Percentiles rank a stretch among this genome's conserved stretches.
Evolutionary conservation across 1,139 yeast species (phyloP).

Genomic region (Ogataea hybrid): DNA sequence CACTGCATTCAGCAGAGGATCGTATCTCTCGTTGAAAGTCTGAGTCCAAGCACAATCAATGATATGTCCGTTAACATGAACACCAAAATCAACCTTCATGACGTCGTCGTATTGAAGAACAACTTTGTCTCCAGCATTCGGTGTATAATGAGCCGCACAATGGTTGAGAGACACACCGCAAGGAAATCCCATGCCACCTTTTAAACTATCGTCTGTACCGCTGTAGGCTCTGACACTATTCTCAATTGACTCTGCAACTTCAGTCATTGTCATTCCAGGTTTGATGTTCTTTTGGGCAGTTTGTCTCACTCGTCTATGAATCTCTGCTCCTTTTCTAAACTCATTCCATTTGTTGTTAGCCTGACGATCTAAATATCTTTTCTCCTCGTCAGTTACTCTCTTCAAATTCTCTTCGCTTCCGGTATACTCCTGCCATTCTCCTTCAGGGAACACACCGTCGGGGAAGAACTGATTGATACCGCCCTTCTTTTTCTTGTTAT

Average conservation of each 20-base stretch:
- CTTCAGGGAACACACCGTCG: slow-evolving; percentile 78
- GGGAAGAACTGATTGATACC: slow-evolving; percentile 66
- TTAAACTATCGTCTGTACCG: slow-evolving; percentile 52
- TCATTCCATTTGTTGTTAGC: slow-evolving; percentile 72
- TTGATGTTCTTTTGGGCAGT: slow-evolving; percentile 71
- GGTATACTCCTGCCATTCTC: slow-evolving; percentile 77
- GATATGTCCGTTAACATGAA: slow-evolving; percentile 93
- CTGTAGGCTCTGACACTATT: slow-evolving; percentile 76
- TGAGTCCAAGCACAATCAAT: slow-evolving; percentile 95
- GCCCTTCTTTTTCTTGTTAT: slow-evolving; percentile 44
- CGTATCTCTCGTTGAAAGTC: slow-evolving; percentile 83
- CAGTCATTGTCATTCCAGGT: slow-evolving; percentile 93
- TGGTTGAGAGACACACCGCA: slow-evolving; percentile 92
- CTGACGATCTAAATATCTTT: slow-evolving; percentile 73
- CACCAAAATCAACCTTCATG: slow-evolving; percentile 96
- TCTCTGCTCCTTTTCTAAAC: slow-evolving; percentile 93
- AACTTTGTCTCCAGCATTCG: slow-evolving; percentile 89
- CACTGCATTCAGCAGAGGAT: slow-evolving; percentile 77
- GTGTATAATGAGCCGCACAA: slow-evolving; percentile 97
- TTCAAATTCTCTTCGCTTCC: slow-evolving; percentile 63
- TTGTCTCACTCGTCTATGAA: slow-evolving; percentile 86
- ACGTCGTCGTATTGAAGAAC: slow-evolving; percentile 84
- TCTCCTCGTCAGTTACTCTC: slow-evolving; percentile 84
- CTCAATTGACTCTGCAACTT: slow-evolving; percentile 87
- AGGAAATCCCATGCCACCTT: slow-evolving; percentile 96